phyloP scores from a whole-genome alignment of 2,329 filamentous ascomycete species.

The Penicillium sp. region DNA sequence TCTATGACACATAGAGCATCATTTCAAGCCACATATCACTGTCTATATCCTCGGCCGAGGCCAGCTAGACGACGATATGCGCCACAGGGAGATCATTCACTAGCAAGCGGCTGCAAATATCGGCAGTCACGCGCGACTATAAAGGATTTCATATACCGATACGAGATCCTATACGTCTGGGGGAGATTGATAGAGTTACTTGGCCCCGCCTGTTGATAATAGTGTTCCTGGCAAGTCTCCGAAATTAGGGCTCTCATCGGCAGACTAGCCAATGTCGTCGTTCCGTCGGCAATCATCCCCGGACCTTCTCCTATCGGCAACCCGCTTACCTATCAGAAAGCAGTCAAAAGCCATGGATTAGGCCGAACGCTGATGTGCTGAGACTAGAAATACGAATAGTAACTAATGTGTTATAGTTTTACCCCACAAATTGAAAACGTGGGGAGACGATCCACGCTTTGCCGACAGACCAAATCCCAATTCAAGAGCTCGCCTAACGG shows the following conservation, averaged over 20 bases:
- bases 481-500: slow-evolving; percentile 6
- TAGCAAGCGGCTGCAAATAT: background rate
- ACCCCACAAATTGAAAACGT: slow-evolving; percentile 22
- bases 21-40: background rate
- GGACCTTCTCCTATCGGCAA: slow-evolving; percentile 10
- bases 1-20: background rate
- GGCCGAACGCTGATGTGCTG: background rate
- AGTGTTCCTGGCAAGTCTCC: background rate
- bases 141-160: slow-evolving; percentile 1
- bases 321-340: slow-evolving; percentile 5
- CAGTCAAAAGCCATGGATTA: background rate
- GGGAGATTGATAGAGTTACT: background rate
- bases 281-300: slow-evolving; percentile 16
- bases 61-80: background rate
- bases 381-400: background rate
- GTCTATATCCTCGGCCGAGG: background rate
- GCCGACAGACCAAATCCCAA: slow-evolving; percentile 2
- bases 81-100: slow-evolving; percentile 3
- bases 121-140: slow-evolving; percentile 7
- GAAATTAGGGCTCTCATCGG: slow-evolving; percentile 15
- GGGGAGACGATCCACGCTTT: slow-evolving; percentile 17
- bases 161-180: background rate
- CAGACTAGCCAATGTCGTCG: slow-evolving; percentile 15
- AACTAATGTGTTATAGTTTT: slow-evolving; percentile 5
- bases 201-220: slow-evolving; percentile 1